phyloP scores from a whole-genome alignment of 192 early-diverging fungal species.

The Lobosporangium transversale region DNA sequence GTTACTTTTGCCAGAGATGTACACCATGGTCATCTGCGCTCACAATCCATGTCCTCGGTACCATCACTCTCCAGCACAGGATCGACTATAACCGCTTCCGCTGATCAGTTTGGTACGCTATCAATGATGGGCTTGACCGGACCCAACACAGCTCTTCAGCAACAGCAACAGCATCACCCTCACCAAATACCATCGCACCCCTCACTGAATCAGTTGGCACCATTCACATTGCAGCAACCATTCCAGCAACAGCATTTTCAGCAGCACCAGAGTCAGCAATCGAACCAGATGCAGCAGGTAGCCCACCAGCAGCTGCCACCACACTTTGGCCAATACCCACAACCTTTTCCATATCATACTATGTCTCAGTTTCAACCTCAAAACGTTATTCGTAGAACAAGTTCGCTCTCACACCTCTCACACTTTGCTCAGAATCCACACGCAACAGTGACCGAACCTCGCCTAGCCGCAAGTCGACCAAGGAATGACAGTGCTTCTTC shows the following conservation, averaged over 20 bases:
- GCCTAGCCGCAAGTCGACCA: constrained; percentile 44
- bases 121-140: constrained; percentile 27
- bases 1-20: constrained; percentile 49
- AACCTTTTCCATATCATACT: constrained; percentile 19
- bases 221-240: constrained; percentile 2
- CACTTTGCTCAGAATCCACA: constrained; percentile 17
- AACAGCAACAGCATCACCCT: constrained; percentile 16
- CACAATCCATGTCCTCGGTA: constrained; percentile 50
- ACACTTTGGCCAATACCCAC: constrained; percentile 48
- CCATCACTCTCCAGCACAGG: constrained; percentile 9
- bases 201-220: neutral
- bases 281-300: neutral
- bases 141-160: constrained; percentile 9
- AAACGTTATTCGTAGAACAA: constrained; percentile 33
- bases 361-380: constrained; percentile 25
- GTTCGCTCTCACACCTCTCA: constrained; percentile 43
- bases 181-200: constrained; percentile 16
- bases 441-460: constrained; percentile 22
- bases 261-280: constrained; percentile 11
- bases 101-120: constrained; percentile 12
- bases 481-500: constrained; percentile 43
- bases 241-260: constrained; percentile 21
- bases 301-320: constrained; percentile 32
- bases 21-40: constrained; percentile 39
- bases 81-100: constrained; percentile 1